Evolutionary conservation across 129 eudicot species (phyloP).

Genomic region (carrot (Daucus carota)): DNA sequence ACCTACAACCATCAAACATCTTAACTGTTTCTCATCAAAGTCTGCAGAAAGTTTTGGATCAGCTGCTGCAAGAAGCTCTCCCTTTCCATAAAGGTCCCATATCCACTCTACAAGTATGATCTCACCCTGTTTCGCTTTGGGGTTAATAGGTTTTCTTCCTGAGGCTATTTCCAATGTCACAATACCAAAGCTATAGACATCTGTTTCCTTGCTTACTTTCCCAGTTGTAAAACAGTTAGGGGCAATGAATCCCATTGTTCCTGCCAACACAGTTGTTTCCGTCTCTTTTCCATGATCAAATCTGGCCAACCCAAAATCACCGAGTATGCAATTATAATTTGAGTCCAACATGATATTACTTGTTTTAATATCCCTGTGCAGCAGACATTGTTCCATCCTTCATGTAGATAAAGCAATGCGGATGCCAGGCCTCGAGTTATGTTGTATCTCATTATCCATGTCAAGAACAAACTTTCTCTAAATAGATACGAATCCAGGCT

Average conservation of each 20-base stretch:
- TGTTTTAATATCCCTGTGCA: conserved; percentile 5
- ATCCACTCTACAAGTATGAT: conserved; percentile 17
- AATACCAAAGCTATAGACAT: conserved; percentile 44
- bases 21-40: conserved; percentile 21
- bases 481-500: not conserved
- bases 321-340: not conserved
- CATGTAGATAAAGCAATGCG: not conserved
- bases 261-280: conserved; percentile 1
- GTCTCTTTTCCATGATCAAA: conserved; percentile 3
- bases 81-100: conserved; percentile 31
- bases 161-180: conserved; percentile 34
- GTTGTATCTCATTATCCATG: not conserved
- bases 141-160: conserved; percentile 29
- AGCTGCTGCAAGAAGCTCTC: conserved; percentile 21
- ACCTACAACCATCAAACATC: conserved; percentile 25
- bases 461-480: not conserved
- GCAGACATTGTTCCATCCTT: conserved; percentile 5
- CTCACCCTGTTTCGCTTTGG: not conserved
- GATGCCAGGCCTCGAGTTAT: not conserved
- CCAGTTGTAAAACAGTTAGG: conserved; percentile 28
- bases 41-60: conserved; percentile 22
- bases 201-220: conserved; percentile 33
- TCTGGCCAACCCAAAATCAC: not conserved
- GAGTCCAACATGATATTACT: conserved; percentile 4
- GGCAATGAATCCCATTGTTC: not conserved